Percentiles rank a stretch among this genome's conserved stretches.
Evolutionary conservation across 768 basidiomycete species (phyloP).

Genomic region (Xanthoconium stramineum): DNA sequence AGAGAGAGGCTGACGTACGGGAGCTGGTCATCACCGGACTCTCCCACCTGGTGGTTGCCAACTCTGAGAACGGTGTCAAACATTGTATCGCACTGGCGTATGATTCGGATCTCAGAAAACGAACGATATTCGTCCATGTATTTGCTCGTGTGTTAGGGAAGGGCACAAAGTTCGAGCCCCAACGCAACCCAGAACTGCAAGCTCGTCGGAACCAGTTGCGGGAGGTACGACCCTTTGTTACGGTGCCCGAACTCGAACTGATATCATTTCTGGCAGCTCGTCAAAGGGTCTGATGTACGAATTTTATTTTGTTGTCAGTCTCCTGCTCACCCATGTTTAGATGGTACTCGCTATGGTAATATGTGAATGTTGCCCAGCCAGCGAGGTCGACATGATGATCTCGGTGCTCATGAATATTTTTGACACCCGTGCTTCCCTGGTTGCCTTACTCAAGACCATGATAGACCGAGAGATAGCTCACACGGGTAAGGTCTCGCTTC

Average conservation of each 20-base stretch:
- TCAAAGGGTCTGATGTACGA: slow-evolving; percentile 70
- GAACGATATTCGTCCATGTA: slow-evolving; percentile 80
- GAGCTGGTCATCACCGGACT: slow-evolving; percentile 79
- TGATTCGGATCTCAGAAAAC: slow-evolving; percentile 62
- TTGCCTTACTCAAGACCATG: slow-evolving; percentile 75
- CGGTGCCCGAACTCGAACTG: slow-evolving; percentile 1
- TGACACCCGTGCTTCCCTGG: slow-evolving; percentile 68
- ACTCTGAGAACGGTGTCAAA: slow-evolving; percentile 86
- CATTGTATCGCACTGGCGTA: slow-evolving; percentile 82
- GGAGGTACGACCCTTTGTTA: slow-evolving; percentile 45
- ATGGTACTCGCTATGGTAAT: slow-evolving; percentile 80
- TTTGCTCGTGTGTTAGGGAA: slow-evolving; percentile 78
- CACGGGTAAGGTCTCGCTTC: slow-evolving; percentile 50
- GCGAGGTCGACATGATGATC: slow-evolving; percentile 81
- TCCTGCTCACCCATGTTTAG: slow-evolving; percentile 35
- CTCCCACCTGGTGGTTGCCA: slow-evolving; percentile 76
- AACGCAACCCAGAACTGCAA: slow-evolving; percentile 46
- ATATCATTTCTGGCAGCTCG: slow-evolving; percentile 45
- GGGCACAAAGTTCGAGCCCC: slow-evolving; percentile 73
- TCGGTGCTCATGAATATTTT: slow-evolving; percentile 84
- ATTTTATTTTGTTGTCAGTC: not conserved
- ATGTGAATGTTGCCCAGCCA: slow-evolving; percentile 78
- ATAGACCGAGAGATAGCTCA: slow-evolving; percentile 80
- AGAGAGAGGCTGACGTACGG: slow-evolving; percentile 60
- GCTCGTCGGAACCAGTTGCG: slow-evolving; percentile 51